Conservation (phyloP, 345 rosid species). For the Murraya koenigii region DNA sequence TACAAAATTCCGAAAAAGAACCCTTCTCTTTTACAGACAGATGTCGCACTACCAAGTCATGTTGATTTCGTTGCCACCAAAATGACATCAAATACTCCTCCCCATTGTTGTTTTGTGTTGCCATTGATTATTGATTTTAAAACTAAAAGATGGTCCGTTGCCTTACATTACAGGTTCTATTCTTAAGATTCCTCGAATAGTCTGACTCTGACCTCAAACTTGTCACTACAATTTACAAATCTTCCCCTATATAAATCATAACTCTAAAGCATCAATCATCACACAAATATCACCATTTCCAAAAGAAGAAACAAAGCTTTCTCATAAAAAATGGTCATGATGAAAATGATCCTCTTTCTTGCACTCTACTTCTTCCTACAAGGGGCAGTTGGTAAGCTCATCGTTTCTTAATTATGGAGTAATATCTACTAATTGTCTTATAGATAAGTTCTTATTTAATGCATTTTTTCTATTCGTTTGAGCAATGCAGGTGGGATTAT, state of each 20-base stretch:
- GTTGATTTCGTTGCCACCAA: conserved; percentile 12
- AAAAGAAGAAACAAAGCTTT: background rate
- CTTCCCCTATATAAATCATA: background rate
- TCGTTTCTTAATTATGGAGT: background rate
- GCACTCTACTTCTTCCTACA: conserved; percentile 25
- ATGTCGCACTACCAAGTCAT: background rate
- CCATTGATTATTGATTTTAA: background rate
- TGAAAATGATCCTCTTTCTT: conserved; percentile 13
- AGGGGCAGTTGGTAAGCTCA: conserved; percentile 28
- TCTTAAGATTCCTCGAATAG: background rate
- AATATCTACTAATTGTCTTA: background rate
- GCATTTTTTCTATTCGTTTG: background rate
- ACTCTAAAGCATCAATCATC: background rate
- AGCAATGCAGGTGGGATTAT: conserved; percentile 24
- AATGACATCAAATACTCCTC: background rate
- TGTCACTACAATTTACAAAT: background rate
- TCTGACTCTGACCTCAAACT: background rate
- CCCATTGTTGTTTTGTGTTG: background rate
- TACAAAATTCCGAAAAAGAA: background rate
- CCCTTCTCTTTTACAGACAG: background rate
- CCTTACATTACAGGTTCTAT: background rate
- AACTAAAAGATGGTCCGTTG: background rate
- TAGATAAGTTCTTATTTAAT: background rate
- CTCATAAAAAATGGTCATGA: background rate
- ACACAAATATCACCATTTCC: background rate